Conservation (phyloP, 208 protist species). For the Crithidia bombi region DNA sequence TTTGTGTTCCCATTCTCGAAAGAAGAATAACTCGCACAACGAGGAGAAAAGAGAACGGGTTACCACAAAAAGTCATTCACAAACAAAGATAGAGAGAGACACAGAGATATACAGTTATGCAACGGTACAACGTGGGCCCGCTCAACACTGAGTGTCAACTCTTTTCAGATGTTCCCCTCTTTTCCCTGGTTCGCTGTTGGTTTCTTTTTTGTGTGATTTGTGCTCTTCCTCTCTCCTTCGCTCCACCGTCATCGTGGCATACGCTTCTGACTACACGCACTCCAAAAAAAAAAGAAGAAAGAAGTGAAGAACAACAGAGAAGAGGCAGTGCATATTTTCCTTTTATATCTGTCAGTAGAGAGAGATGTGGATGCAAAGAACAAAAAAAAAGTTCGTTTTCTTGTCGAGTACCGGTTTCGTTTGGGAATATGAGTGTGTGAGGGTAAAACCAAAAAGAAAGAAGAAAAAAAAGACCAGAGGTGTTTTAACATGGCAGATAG, state of each 20-base stretch:
- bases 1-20: too few species aligned
- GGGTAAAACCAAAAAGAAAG: constrained; percentile 25
- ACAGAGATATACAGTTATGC: too few species aligned
- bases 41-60: too few species aligned
- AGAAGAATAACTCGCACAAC: too few species aligned
- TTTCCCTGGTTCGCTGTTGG: too few species aligned
- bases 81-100: too few species aligned
- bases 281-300: constrained; percentile 31
- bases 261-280: not conserved
- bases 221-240: not conserved
- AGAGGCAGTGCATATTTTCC: constrained; percentile 2
- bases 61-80: too few species aligned
- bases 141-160: too few species aligned
- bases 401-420: constrained; percentile 11
- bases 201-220: not conserved
- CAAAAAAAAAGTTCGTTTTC: constrained; percentile 25
- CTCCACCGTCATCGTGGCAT: not conserved
- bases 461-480: constrained; percentile 29
- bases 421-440: constrained; percentile 16
- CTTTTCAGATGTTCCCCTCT: too few species aligned
- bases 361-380: too few species aligned
- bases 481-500: too few species aligned
- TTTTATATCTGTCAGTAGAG: not conserved
- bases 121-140: too few species aligned
- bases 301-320: constrained; percentile 22